These are phyloP conservation scores for Penicillium sp. DNA, from an alignment of 2,329 filamentous ascomycete species.

Conservation along the genomic window DNA sequence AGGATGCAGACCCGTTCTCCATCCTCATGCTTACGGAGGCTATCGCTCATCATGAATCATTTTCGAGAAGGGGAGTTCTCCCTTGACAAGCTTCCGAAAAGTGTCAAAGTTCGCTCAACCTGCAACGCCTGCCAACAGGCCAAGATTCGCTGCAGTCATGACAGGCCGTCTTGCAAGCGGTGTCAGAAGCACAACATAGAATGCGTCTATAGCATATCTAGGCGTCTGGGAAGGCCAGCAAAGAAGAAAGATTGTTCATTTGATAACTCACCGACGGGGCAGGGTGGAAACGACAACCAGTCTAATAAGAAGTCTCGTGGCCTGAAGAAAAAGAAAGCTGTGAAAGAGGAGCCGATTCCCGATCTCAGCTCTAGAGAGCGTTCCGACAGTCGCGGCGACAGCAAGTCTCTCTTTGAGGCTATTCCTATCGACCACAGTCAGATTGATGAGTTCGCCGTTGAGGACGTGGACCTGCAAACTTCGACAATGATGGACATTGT, in stretches of 20 bases:
- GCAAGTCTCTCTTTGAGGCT: constrained; percentile 8
- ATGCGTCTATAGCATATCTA: constrained; percentile 43
- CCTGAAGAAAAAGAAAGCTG: constrained; percentile 20
- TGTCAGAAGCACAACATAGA: constrained; percentile 41
- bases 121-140: constrained; percentile 47
- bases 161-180: constrained; percentile 40
- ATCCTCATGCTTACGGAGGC: background rate
- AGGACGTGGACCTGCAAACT: constrained; percentile 17
- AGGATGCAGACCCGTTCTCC: background rate
- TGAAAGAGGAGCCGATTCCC: constrained; percentile 10
- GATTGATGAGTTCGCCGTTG: constrained; percentile 16
- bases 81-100: constrained; percentile 32
- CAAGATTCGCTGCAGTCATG: constrained; percentile 45
- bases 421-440: constrained; percentile 11
- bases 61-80: constrained; percentile 9
- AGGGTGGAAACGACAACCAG: constrained; percentile 1
- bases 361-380: background rate
- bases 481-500: constrained; percentile 19
- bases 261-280: background rate
- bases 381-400: background rate
- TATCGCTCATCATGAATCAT: constrained; percentile 15
- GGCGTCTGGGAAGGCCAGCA: constrained; percentile 39
- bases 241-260: constrained; percentile 33
- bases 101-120: constrained; percentile 43
- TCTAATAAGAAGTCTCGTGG: constrained; percentile 16